Evolutionary conservation across 208 protist genomes (phyloP).

Genomic region (Leishmania lainsoni): DNA sequence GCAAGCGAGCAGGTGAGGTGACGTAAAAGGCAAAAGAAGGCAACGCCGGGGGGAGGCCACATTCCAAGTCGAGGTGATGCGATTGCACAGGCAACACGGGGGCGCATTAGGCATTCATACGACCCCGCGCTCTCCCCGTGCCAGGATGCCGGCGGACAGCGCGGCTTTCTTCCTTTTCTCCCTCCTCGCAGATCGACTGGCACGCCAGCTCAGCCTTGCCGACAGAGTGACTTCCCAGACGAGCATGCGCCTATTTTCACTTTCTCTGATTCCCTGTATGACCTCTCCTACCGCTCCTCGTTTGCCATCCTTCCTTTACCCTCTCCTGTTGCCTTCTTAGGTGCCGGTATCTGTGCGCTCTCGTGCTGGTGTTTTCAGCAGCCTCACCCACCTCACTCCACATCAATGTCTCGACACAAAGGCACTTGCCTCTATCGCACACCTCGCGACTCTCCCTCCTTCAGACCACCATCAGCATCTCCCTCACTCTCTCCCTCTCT

Average conservation of each 20-base stretch:
- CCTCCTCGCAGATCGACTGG: background rate
- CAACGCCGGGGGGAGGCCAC: background rate
- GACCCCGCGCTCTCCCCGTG: background rate
- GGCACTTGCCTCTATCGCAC: too few species aligned
- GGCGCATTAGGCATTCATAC: background rate
- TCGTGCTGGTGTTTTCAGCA: background rate
- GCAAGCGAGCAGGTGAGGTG: background rate
- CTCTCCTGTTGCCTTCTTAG: constrained; percentile 18
- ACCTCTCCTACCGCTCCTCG: background rate
- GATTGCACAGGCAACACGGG: background rate
- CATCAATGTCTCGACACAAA: background rate
- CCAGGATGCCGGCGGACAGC: background rate
- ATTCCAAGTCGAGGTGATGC: background rate
- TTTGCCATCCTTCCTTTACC: background rate
- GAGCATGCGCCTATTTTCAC: background rate
- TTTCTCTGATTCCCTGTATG: background rate
- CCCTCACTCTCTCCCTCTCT: background rate
- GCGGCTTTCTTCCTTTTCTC: background rate
- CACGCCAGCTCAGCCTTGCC: background rate
- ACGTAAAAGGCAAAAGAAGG: background rate
- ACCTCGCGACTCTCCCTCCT: background rate
- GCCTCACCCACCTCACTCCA: background rate
- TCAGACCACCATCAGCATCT: background rate
- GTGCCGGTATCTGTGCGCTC: background rate
- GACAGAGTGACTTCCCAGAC: background rate